Percentiles rank a stretch among this genome's conserved stretches.
phyloP scores from a whole-genome alignment of 208 protist genomes.

The Leptomonas pyrrhocoris region DNA sequence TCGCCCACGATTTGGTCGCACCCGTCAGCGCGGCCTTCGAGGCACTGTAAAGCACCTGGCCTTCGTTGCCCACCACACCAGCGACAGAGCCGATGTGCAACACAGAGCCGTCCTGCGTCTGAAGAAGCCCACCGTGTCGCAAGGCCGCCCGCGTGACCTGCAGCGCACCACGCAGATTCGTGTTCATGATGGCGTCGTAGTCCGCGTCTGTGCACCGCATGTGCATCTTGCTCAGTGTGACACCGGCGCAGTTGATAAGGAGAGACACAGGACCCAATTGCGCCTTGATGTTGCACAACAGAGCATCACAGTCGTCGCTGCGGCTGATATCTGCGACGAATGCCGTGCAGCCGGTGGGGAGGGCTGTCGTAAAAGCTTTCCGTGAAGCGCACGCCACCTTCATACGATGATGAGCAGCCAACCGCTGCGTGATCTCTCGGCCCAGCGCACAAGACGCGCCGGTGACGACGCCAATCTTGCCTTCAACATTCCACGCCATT shows the following conservation, averaged over 20 bases:
- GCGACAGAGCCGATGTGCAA: constrained; percentile 85
- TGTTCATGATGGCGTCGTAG: constrained; percentile 75
- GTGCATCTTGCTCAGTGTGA: constrained; percentile 80
- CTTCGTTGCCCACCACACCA: constrained; percentile 76
- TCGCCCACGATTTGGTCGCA: constrained; percentile 78
- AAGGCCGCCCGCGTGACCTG: constrained; percentile 73
- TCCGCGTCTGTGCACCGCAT: constrained; percentile 66
- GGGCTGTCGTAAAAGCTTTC: constrained; percentile 25
- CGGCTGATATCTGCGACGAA: constrained; percentile 58
- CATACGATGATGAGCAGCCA: constrained; percentile 59
- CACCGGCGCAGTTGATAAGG: constrained; percentile 83
- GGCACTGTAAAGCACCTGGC: constrained; percentile 90
- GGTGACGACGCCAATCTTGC: constrained; percentile 70
- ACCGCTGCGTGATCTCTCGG: constrained; percentile 39
- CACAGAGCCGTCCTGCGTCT: constrained; percentile 55
- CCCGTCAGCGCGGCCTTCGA: constrained; percentile 90
- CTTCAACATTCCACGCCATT: constrained; percentile 65
- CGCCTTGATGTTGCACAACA: constrained; percentile 52
- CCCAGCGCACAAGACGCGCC: constrained; percentile 79
- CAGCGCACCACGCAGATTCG: constrained; percentile 76
- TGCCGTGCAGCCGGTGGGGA: constrained; percentile 45
- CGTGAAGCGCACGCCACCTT: constrained; percentile 72
- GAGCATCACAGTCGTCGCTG: constrained; percentile 53
- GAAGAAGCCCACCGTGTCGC: constrained; percentile 79
- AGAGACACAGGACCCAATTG: constrained; percentile 59